Base-by-base conservation (phyloP, 106 monocot species). In the Allium fistulosum region DNA sequence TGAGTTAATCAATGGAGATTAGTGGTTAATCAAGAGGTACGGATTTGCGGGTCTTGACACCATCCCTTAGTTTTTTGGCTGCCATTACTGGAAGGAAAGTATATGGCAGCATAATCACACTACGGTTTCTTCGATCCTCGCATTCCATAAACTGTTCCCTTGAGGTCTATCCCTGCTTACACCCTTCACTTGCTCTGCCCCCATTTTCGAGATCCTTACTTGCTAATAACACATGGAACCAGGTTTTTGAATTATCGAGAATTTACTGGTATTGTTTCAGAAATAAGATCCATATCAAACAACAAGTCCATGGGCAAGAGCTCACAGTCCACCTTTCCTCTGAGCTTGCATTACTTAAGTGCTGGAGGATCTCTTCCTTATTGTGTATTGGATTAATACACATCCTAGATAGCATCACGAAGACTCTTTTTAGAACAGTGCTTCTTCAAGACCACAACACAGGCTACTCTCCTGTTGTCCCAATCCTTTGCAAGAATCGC, bases 391-490 rank as follows among this genome's bases (percentile, higher is more conserved):
- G 80, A 58, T 79, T 96, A 62, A 96, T 82, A 82, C 96, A 96
- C 96, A 96, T 86, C 69, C 92, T 84, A 8, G 96, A 88, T 28
- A 91, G 96, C 88, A 96, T 88, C 63, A 96, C 96, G 65, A 96
- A 91, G 10, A 92, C 85, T 63, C 96, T 96, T 11, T 84, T 66
- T 6, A 96, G 88, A 84, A 77, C 47, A 96, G 55, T 5, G 96
- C 96, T 72, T 96, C 96, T 60, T 96, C 96, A 28, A 96, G 88
- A 6, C 91, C 91, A 76, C 96, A 97, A 3, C 96, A 67, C 72
- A 97, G 82, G 84, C 96, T 92, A 14, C 88, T 84, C 78, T 97
- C 96, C 84, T 97, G 96, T 49, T 97, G 96, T 14, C 92, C 96
- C n/a, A 97, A 68, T 5, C 96, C 96, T 51, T 86, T 91, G 80